phyloP scores from a whole-genome alignment of 2,329 filamentous ascomycete species.

The Lecanoromycetidae sp. region DNA sequence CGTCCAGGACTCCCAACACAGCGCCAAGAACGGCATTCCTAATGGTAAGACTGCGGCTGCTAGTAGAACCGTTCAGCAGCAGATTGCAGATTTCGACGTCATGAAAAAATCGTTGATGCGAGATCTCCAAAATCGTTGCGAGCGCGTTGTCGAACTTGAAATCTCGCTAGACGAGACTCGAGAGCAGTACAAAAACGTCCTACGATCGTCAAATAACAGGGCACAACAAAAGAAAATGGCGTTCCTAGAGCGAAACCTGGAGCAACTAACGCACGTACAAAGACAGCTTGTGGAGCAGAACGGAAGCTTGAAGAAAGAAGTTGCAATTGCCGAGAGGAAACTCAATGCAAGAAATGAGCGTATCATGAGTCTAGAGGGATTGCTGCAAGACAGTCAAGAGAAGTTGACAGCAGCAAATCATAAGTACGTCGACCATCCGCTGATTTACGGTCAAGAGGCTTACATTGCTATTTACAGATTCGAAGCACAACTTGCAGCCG shows the following conservation, averaged over 20 bases:
- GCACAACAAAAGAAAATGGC: conserved; percentile 99
- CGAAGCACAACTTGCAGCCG: conserved; percentile 88
- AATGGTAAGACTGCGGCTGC: conserved; percentile 50
- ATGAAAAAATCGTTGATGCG: conserved; percentile 99
- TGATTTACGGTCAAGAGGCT: conserved; percentile 13
- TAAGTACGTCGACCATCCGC: conserved; percentile 51
- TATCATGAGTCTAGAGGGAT: conserved; percentile 80
- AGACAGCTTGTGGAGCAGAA: conserved; percentile 97
- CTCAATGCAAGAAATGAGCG: conserved; percentile 92
- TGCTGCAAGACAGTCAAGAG: conserved; percentile 95
- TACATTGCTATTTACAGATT: conserved; percentile 50
- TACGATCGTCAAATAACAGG: conserved; percentile 91
- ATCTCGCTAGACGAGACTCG: conserved; percentile 94
- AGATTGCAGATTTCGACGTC: conserved; percentile 95
- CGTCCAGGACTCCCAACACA: conserved; percentile 66
- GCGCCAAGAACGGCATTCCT: conserved; percentile 52
- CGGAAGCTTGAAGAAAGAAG: conserved; percentile 93
- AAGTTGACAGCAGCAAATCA: conserved; percentile 96
- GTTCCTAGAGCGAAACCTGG: conserved; percentile 93
- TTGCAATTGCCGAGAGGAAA: conserved; percentile 95
- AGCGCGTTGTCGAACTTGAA: conserved; percentile 94
- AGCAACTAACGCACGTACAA: conserved; percentile 95
- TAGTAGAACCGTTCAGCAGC: conserved; percentile 89
- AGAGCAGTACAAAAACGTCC: conserved; percentile 98
- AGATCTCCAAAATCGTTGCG: conserved; percentile 93